Evolutionary conservation across 345 rosid species (phyloP), one percentile per base, ranked within the genome.

Genomic region (Gossypium raimondii): DNA sequence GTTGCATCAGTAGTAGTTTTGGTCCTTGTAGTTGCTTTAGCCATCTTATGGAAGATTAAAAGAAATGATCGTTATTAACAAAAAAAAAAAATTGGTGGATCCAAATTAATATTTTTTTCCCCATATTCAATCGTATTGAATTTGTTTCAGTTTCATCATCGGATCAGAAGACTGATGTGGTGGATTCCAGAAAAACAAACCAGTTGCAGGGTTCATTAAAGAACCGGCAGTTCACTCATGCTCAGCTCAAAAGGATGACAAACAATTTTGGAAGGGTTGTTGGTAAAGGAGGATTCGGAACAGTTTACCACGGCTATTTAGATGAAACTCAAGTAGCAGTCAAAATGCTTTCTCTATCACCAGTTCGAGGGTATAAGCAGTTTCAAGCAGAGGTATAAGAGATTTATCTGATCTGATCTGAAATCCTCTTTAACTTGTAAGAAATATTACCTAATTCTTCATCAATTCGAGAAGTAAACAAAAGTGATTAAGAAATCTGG

Each of bases 211-310:
- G 73, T 3, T 29, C 38, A 16, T 70, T 50, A 51, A 80, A 81
- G 64, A 82, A 77, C 44, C 75, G 77, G n/a, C 65, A 44, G 1
- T 86, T 86, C 48, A 82, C 78, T 7, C 81, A 78, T n/a, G 63
- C 81, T 0, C 84, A 85, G 70, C 77, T 87, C 24, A 73, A 79
- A 1, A 78, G 27, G 6, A 81, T 87, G 2, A 87, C 92, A 10
- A 78, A 85, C 57, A 79, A 85, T 11, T 81, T 89, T 9, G 74
- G 63, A 18, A 84, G n/a, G 63, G 79, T 80, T 55, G 66, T 78
- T 50, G 92, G 90, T 7, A 74, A 87, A 62, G 89, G 86, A 14
- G 89, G 89, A 11, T 87, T 84, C 53, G 90, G 92, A 57, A 84
- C 77, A 77, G 87, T 87, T 77, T 86, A 78, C 63, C 81, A 80